These are phyloP conservation scores for Westerdykella aurantiaca DNA, from an alignment of 2,329 filamentous ascomycete species.

Conservation along the genomic window DNA sequence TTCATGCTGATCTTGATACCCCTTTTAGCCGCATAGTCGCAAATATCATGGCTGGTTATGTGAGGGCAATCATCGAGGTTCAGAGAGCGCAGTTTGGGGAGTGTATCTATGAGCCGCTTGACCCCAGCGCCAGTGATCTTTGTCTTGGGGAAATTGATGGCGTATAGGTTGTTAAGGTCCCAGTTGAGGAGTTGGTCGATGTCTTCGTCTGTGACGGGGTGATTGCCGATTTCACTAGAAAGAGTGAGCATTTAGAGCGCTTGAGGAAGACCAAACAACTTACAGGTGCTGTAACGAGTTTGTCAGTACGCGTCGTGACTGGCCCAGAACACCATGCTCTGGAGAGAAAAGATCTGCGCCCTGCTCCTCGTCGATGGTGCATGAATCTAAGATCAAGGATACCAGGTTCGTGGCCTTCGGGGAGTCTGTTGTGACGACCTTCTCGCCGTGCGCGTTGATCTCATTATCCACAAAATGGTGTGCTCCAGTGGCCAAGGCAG, in stretches of 20 bases:
- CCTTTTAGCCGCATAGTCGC: slow-evolving; percentile 36
- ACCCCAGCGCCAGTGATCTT: slow-evolving; percentile 39
- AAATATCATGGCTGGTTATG: slow-evolving; percentile 36
- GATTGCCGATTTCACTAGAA: background rate
- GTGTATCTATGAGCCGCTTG: slow-evolving; percentile 30
- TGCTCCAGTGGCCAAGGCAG: no score
- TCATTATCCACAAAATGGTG: no score
- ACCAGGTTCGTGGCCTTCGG: no score
- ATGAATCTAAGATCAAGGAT: no score
- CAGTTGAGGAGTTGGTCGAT: slow-evolving; percentile 21
- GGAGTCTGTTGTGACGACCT: no score
- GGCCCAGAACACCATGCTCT: no score
- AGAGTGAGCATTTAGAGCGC: background rate
- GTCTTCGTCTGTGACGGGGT: slow-evolving; percentile 25
- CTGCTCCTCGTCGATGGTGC: no score
- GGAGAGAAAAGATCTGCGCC: no score
- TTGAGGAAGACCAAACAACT: background rate
- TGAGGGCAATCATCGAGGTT: slow-evolving; percentile 31
- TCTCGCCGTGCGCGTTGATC: no score
- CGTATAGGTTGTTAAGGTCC: slow-evolving; percentile 14
- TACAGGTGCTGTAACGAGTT: background rate
- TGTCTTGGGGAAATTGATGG: slow-evolving; percentile 34
- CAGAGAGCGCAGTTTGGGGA: slow-evolving; percentile 24
- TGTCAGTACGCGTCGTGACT: background rate
- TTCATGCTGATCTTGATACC: slow-evolving; percentile 21